A percentile compares a stretch with the other conserved stretches of the same genome.
These are phyloP conservation scores for Penicillium roqueforti DNA, from an alignment of 495 filamentous ascomycete species.

Conservation along the genomic window DNA sequence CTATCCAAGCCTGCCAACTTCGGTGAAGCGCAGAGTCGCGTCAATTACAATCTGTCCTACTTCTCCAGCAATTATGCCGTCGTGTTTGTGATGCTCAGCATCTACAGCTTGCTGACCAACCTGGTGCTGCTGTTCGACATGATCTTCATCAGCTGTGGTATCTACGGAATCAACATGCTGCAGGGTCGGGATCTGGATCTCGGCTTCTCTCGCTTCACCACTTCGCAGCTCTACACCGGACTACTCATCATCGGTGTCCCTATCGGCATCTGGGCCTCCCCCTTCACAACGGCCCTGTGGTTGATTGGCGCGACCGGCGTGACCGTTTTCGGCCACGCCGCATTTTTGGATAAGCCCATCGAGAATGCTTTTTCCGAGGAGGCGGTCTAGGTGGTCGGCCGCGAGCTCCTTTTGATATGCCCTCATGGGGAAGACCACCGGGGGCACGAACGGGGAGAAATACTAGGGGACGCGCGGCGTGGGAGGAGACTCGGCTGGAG, in stretches of 20 bases:
- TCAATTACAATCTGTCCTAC: slow-evolving; percentile 95
- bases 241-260: slow-evolving; percentile 77
- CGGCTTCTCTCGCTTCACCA: slow-evolving; percentile 72
- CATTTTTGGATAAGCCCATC: slow-evolving; percentile 97
- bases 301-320: slow-evolving; percentile 90
- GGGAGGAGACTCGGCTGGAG: slow-evolving; percentile 56
- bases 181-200: slow-evolving; percentile 83
- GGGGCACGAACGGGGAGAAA: slow-evolving; percentile 65
- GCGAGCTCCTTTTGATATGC: slow-evolving; percentile 95
- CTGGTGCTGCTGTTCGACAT: slow-evolving; percentile 82
- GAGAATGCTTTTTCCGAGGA: slow-evolving; percentile 99
- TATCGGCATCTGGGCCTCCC: slow-evolving; percentile 76
- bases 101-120: slow-evolving; percentile 93
- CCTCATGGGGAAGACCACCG: slow-evolving; percentile 98
- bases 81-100: slow-evolving; percentile 87
- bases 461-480: slow-evolving; percentile 53
- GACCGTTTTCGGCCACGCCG: slow-evolving; percentile 88
- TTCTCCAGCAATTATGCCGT: slow-evolving; percentile 98
- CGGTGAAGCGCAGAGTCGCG: slow-evolving; percentile 81
- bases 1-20: slow-evolving; percentile 91
- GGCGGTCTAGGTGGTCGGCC: slow-evolving; percentile 99
- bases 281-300: slow-evolving; percentile 81
- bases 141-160: slow-evolving; percentile 73
- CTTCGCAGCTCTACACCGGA: slow-evolving; percentile 92
- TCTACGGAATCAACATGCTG: slow-evolving; percentile 87